Evolutionary conservation across 805 yeast species (phyloP).

Genomic region (Starmera amethionina): DNA sequence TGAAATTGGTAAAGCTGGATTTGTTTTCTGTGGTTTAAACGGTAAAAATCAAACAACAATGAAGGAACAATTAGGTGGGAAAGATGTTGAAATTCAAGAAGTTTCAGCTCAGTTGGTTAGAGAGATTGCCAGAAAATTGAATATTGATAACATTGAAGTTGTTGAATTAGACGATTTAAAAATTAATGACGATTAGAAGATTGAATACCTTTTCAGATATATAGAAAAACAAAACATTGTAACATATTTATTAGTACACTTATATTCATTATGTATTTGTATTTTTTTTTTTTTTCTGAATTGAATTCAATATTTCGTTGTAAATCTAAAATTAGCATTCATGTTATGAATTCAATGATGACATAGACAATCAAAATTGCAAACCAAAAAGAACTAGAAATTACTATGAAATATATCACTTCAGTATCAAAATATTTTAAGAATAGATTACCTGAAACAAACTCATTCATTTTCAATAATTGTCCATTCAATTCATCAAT

Average conservation of each 20-base stretch:
- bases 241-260: background rate
- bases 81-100: conserved; percentile 15
- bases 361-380: no score
- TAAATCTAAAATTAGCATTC: no score
- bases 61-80: conserved; percentile 12
- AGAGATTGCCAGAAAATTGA: conserved; percentile 31
- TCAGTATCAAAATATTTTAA: no score
- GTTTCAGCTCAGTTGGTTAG: conserved; percentile 35
- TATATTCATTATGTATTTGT: background rate
- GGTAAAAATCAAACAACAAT: conserved; percentile 50
- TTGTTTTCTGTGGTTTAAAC: conserved; percentile 82
- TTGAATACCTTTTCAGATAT: background rate
- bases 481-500: no score
- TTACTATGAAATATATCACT: no score
- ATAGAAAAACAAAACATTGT: background rate
- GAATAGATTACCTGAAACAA: no score
- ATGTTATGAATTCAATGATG: no score
- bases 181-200: conserved; percentile 4
- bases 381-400: no score
- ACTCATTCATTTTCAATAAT: no score
- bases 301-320: no score
- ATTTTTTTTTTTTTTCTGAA: no score
- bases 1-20: conserved; percentile 48
- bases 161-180: conserved; percentile 24
- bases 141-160: conserved; percentile 27